Evolutionary conservation across 768 basidiomycete genomes (phyloP).

Genomic region (Lentinula edodes): DNA sequence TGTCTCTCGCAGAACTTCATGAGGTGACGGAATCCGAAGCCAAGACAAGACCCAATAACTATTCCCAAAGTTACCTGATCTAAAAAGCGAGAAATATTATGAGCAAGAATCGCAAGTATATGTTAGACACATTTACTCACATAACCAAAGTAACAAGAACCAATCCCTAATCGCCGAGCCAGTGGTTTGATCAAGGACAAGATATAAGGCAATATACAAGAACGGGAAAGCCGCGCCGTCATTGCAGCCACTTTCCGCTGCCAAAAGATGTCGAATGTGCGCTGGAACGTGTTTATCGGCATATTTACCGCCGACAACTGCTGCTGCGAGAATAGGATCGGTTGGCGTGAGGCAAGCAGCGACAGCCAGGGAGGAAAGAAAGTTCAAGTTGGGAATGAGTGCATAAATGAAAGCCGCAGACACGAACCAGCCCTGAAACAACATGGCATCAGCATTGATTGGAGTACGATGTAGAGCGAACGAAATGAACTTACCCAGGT

Average conservation of each 20-base stretch:
- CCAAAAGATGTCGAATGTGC: constrained; percentile 60
- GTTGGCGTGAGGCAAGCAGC: constrained; percentile 94
- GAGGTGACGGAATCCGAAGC: constrained; percentile 76
- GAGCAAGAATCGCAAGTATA: background rate
- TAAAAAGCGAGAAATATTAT: constrained; percentile 21
- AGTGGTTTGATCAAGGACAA: constrained; percentile 64
- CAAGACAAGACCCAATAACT: constrained; percentile 68
- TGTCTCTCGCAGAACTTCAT: constrained; percentile 91
- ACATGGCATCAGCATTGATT: constrained; percentile 9
- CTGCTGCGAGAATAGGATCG: constrained; percentile 89
- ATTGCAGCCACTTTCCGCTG: constrained; percentile 87
- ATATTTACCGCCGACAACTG: constrained; percentile 92
- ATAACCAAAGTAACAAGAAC: constrained; percentile 84
- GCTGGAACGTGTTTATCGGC: constrained; percentile 96
- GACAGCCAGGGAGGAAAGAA: constrained; percentile 84
- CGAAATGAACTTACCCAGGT: constrained; percentile 49
- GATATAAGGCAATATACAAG: constrained; percentile 83
- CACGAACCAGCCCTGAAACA: constrained; percentile 83
- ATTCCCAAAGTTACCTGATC: constrained; percentile 78
- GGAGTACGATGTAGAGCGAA: constrained; percentile 4
- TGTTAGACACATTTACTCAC: constrained; percentile 35
- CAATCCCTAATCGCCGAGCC: constrained; percentile 75
- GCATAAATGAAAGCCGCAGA: constrained; percentile 89
- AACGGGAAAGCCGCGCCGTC: constrained; percentile 98
- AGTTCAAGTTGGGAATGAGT: constrained; percentile 83